These are phyloP conservation scores for Rhizopus delemar DNA, from an alignment of 371 early-diverging fungal genomes.

Conservation along the genomic window DNA sequence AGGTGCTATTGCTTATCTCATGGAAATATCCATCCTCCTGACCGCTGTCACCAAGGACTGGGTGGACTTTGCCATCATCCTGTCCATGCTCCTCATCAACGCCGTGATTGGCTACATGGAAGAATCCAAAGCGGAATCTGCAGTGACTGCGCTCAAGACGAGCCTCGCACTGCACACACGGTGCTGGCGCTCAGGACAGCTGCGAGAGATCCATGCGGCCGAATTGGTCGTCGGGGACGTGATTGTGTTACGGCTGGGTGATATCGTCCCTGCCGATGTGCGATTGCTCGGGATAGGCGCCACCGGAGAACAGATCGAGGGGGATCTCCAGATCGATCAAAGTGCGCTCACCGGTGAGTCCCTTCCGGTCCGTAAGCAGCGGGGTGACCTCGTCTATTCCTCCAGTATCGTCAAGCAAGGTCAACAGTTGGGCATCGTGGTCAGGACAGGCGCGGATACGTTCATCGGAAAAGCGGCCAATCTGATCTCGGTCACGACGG, in stretches of 20 bases:
- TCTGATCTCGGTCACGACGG: slow-evolving; percentile 82
- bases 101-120: slow-evolving; percentile 89
- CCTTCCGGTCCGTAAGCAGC: slow-evolving; percentile 80
- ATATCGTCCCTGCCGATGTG: slow-evolving; percentile 93
- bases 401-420: slow-evolving; percentile 92
- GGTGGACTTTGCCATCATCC: slow-evolving; percentile 86
- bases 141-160: slow-evolving; percentile 87
- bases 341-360: slow-evolving; percentile 95
- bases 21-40: slow-evolving; percentile 77
- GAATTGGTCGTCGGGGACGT: slow-evolving; percentile 89
- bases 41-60: slow-evolving; percentile 73
- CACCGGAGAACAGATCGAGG: slow-evolving; percentile 77
- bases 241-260: slow-evolving; percentile 87
- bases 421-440: slow-evolving; percentile 84
- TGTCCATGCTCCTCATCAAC: slow-evolving; percentile 81
- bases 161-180: slow-evolving; percentile 81
- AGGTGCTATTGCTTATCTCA: slow-evolving; percentile 87
- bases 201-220: slow-evolving; percentile 79
- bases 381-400: slow-evolving; percentile 82
- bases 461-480: slow-evolving; percentile 92
- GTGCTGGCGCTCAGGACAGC: slow-evolving; percentile 77
- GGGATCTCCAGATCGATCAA: slow-evolving; percentile 88
- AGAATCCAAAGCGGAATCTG: slow-evolving; percentile 89
- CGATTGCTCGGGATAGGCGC: slow-evolving; percentile 84
- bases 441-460: slow-evolving; percentile 84